Percentiles rank a stretch among this genome's conserved stretches.
These are phyloP conservation scores for Fonsecaea pedrosoi DNA, from an alignment of 2,329 filamentous ascomycete genomes.

Conservation along the genomic window DNA sequence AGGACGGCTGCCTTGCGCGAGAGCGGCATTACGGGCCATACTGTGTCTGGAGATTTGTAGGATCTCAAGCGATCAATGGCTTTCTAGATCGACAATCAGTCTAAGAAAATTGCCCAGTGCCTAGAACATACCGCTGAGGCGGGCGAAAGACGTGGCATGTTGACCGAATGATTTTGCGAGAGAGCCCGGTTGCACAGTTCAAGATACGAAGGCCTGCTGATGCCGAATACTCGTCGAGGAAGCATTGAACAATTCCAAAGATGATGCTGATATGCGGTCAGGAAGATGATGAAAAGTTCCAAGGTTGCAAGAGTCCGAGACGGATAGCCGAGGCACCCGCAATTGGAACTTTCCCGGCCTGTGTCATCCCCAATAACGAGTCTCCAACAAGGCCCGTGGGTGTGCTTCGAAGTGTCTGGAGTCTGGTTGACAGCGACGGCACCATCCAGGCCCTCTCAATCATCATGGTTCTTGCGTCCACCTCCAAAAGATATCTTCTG, in stretches of 20 bases:
- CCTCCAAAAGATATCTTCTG: conserved; percentile 39
- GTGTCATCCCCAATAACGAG: background rate
- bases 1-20: conserved; percentile 82
- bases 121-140: conserved; percentile 32
- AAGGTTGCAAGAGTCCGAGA: conserved; percentile 3
- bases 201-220: conserved; percentile 7
- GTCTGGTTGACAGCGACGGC: background rate
- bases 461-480: conserved; percentile 37
- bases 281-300: conserved; percentile 3
- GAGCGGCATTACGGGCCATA: conserved; percentile 63
- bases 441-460: conserved; percentile 27
- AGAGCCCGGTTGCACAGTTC: conserved; percentile 20
- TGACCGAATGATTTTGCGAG: conserved; percentile 24
- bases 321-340: conserved; percentile 11
- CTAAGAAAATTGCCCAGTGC: background rate
- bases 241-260: conserved; percentile 19
- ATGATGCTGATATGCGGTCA: conserved; percentile 1
- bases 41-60: conserved; percentile 64
- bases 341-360: background rate
- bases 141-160: conserved; percentile 35
- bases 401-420: background rate
- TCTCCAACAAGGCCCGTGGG: conserved; percentile 1
- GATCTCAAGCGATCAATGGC: conserved; percentile 63
- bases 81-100: conserved; percentile 43
- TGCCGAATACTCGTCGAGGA: conserved; percentile 6